Evolutionary conservation across 169 alveolate genomes (phyloP), one percentile per base, ranked within the genome.

Genomic region (Cryptosporidium baileyi): DNA sequence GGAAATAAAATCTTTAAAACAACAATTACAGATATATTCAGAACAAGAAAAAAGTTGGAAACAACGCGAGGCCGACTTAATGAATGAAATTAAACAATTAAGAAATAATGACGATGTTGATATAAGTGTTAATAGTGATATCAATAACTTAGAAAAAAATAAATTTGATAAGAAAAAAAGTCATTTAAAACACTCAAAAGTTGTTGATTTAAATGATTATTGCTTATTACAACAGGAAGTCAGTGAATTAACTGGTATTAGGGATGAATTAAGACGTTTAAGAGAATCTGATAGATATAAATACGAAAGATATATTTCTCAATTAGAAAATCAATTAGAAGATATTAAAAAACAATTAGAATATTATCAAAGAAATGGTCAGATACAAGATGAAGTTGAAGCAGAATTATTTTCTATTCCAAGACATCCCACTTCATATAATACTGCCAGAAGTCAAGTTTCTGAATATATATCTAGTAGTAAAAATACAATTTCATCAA

Each of bases 221-320:
- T 74, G 74, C 32, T 57, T 74, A 57, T 45, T 74, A 15, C 85
- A 74, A 43, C 85, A 74, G 57, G 85, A 74, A 43, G 85, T 74
- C n/a, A 74, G 85, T 45, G 85, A 74, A 34, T 60, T 74, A 11
- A 74, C 85, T 5, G 85, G 74, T n/a, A 59, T 74, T 15, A 51
- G 85, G 17, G 85, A 74, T 36, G 85, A 74, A 30, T 54, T 74
- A n/a, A 74, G 85, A 41, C 65, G 85, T 36, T 13, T 74, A 57
- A 74, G 85, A 26, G 85, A 74, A 34, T 51, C 85, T 17, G 85
- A 74, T 11, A 32, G 57, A 59, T 74, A 51, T 34, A 57, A 54
- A 13, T 74, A 74, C 40, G 85, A 74, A 28, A 74, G 28, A 17
- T 57, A 74, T 26, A 74, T 74, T 51, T 7, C 65, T 15, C 63